Evolutionary conservation across 129 eudicot genomes (phyloP), one percentile per base, ranked within the genome.

Genomic region (Artemisia tridentata): DNA sequence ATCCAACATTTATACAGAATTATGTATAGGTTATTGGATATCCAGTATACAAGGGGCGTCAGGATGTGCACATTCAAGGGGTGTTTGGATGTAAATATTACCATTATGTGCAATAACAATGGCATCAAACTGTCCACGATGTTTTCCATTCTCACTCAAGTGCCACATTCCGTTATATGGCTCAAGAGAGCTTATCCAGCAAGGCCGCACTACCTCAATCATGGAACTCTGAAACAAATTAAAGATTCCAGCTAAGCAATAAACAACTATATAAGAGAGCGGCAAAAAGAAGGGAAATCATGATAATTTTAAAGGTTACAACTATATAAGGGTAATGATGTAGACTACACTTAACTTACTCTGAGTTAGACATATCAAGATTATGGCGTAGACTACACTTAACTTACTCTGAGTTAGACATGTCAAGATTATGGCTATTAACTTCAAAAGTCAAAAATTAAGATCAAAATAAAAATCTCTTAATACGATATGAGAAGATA

Each of bases 61-160:
- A 5, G 43, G 15, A 29, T 27, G 38, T 10, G 74, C 21, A 72
- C 20, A 53, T 69, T 18, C 16, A 53, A 21, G 45, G 45, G 45
- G 45, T 38, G 45, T 38, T 38, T 38, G 45, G 45, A 38, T 18
- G 14, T 53, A 79, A 79, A 34, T 58, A 45, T 78, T 49, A 89
- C 95, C 98, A 80, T 92, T 92, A 79, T 92, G 98, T 78, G 98
- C 96, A 71, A 92, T 80, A 66, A 92, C 90, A 80, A 90, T 83
- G 14, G 88, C 88, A 72, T 92, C 96, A 74, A 92, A 92, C 56
- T 85, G 80, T 64, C 98, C 98, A 71, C 86, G 80, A 52, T 85
- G 91, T 82, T 89, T 89, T 63, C 95, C 92, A 29, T 92, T 92
- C 86, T 89, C 98, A 68, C 95, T 92, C 80, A 92, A 78, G 82